These are phyloP conservation scores for Zelonia costaricensis DNA, from an alignment of 208 protist species.

Conservation along the genomic window DNA sequence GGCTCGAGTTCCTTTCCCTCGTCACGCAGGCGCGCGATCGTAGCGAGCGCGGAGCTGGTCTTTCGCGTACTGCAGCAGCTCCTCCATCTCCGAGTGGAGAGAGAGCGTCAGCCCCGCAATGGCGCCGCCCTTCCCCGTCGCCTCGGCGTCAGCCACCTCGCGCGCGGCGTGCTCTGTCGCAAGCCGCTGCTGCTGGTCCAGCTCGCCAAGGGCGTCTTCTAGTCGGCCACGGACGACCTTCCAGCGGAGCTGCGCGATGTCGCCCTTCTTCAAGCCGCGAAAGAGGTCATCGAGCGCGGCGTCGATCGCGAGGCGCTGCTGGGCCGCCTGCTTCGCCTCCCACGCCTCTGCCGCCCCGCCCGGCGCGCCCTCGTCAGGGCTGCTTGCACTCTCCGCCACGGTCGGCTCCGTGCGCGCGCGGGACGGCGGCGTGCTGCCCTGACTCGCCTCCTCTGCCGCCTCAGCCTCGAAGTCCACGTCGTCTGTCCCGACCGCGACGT, in stretches of 20 bases:
- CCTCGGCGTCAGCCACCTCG: neutral
- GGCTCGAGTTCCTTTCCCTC: too few relatives aligned
- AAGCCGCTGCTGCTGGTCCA: neutral
- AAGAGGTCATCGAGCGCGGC: conserved; percentile 36
- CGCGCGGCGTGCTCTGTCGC: neutral
- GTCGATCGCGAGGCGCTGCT: conserved; percentile 24
- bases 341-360: neutral
- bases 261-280: conserved; percentile 32
- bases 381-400: conserved; percentile 7
- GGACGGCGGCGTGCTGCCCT: neutral
- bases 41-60: conserved; percentile 44
- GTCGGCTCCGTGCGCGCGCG: conserved; percentile 15
- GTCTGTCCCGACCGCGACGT: neutral
- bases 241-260: conserved; percentile 67
- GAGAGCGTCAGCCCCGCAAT: too few relatives aligned
- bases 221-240: conserved; percentile 39
- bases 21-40: conserved; percentile 34
- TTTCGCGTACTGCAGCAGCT: conserved; percentile 59
- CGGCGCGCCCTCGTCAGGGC: neutral
- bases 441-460: neutral
- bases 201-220: conserved; percentile 27
- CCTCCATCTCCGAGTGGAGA: conserved; percentile 11
- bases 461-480: neutral
- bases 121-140: too few relatives aligned
- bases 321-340: conserved; percentile 4